A percentile compares a stretch with the other conserved stretches of the same genome.
These are phyloP conservation scores for Akebia trifoliata DNA, from an alignment of 164 flowering plant species.

Conservation along the genomic window DNA sequence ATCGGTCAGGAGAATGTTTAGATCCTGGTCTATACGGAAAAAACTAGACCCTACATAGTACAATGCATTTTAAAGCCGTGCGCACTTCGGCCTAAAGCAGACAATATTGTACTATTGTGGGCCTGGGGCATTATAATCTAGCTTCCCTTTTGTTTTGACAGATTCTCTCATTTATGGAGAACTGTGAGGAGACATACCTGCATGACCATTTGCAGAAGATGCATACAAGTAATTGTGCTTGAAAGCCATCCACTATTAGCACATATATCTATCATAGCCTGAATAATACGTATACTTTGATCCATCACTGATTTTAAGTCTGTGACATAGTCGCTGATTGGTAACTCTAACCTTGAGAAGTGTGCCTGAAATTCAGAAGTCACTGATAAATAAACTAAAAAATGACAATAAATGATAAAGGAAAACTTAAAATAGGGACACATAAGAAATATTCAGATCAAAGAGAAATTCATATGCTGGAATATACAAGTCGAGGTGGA, in stretches of 20 bases:
- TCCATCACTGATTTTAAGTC: slow-evolving; percentile 95
- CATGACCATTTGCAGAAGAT: slow-evolving; percentile 95
- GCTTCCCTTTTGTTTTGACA: no score
- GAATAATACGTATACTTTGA: slow-evolving; percentile 95
- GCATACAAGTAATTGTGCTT: slow-evolving; percentile 89
- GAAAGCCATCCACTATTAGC: slow-evolving; percentile 99
- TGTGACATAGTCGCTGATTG: slow-evolving; percentile 90
- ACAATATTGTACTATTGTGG: no score
- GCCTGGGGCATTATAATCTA: no score
- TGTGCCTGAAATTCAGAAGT: slow-evolving; percentile 62
- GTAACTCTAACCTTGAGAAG: slow-evolving; percentile 82
- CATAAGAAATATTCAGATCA: neutral
- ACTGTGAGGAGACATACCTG: slow-evolving; percentile 59
- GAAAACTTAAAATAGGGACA: neutral
- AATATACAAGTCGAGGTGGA: neutral
- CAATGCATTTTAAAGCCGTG: no score
- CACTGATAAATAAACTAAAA: neutral
- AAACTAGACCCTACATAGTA: no score
- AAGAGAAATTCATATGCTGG: neutral
- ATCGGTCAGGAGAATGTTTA: no score
- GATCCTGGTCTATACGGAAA: no score
- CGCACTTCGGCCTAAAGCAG: no score
- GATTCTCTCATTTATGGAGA: no score
- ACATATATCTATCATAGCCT: slow-evolving; percentile 98
- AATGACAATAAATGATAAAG: slow-evolving; percentile 1